These are phyloP conservation scores for Stemphylium lycopersici DNA, from an alignment of 2,329 filamentous ascomycete genomes.

Conservation along the genomic window DNA sequence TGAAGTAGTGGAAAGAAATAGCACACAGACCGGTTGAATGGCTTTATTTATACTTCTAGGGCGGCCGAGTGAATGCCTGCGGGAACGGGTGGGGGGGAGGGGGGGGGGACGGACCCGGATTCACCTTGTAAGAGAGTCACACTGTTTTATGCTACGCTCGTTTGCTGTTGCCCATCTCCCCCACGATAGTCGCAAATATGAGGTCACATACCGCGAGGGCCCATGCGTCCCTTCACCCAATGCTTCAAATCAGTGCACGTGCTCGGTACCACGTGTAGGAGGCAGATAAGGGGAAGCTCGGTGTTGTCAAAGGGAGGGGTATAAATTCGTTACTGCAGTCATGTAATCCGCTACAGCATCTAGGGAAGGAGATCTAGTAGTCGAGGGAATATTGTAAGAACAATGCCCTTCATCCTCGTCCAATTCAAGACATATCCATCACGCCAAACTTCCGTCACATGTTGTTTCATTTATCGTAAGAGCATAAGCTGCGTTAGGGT, in stretches of 20 bases:
- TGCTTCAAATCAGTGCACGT: not conserved
- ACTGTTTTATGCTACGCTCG: too few species aligned
- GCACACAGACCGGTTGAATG: too few species aligned
- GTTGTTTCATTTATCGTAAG: constrained; percentile 13
- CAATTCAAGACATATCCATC: constrained; percentile 17
- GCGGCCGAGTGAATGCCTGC: too few species aligned
- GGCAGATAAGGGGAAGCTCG: not conserved
- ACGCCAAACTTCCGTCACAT: constrained; percentile 23
- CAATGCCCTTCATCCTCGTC: constrained; percentile 2
- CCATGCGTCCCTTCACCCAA: not conserved
- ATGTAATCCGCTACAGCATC: constrained; percentile 8
- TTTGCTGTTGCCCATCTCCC: too few species aligned
- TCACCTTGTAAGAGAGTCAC: too few species aligned
- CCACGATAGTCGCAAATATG: too few species aligned
- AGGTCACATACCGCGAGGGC: too few species aligned
- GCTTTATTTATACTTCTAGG: too few species aligned
- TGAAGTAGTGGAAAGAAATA: not conserved
- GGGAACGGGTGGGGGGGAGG: too few species aligned
- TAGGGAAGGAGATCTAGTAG: constrained; percentile 13
- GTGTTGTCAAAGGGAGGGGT: constrained; percentile 1
- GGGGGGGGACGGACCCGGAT: too few species aligned
- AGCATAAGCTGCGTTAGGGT: constrained; percentile 3
- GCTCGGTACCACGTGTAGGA: too few species aligned
- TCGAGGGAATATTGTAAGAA: constrained; percentile 6
- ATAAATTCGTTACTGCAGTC: constrained; percentile 10